Conservation (phyloP, 2,329 filamentous ascomycete genomes). For the Polychaeton citri region DNA sequence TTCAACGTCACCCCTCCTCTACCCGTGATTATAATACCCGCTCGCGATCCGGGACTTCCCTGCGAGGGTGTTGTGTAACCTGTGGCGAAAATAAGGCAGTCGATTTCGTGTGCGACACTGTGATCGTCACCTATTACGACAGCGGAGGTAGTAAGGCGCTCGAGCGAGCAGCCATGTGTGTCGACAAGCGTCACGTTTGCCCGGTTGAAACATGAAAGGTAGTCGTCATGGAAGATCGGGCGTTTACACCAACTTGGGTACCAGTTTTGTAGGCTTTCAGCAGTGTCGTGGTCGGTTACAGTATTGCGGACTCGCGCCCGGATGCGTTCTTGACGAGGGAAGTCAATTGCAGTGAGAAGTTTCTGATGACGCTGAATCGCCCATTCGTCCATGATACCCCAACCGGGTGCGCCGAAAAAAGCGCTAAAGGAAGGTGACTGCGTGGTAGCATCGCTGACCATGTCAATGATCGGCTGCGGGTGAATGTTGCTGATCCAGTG, state of each 20-base stretch:
- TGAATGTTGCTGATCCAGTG: conserved; percentile 22
- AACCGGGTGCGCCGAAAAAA: conserved; percentile 24
- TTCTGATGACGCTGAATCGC: conserved; percentile 25
- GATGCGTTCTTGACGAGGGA: conserved; percentile 29
- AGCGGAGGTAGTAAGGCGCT: too few species aligned
- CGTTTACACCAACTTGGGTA: conserved; percentile 52
- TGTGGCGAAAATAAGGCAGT: conserved; percentile 34
- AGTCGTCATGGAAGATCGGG: conserved; percentile 48
- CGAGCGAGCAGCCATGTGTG: too few species aligned
- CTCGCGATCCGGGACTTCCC: conserved; percentile 18
- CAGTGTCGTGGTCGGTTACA: conserved; percentile 41
- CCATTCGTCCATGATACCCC: conserved; percentile 22
- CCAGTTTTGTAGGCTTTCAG: conserved; percentile 43
- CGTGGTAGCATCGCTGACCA: conserved; percentile 40
- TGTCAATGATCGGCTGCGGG: conserved; percentile 24
- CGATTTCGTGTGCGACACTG: too few species aligned
- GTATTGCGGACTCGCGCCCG: conserved; percentile 34
- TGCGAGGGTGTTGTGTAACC: too few species aligned
- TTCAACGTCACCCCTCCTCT: conserved; percentile 34
- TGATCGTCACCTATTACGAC: too few species aligned
- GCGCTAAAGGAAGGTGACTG: conserved; percentile 25
- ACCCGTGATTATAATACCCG: conserved; percentile 22
- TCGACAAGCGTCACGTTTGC: conserved; percentile 47
- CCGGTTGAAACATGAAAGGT: conserved; percentile 45
- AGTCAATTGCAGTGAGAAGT: conserved; percentile 28